These are phyloP conservation scores for Abortiporus biennis DNA, from an alignment of 1,284 basidiomycete species.

Conservation along the genomic window DNA sequence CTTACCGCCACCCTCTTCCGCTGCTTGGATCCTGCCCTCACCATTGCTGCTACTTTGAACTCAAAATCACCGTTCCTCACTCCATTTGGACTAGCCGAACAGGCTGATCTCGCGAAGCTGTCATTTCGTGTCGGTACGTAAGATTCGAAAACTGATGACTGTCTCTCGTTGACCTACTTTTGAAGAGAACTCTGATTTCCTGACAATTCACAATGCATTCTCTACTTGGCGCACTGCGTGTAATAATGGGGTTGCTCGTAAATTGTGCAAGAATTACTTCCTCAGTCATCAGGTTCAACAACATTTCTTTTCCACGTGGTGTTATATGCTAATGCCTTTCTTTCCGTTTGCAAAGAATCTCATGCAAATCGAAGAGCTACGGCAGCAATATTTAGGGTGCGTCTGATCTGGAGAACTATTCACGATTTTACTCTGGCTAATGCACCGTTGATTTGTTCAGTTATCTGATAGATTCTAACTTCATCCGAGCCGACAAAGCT, in stretches of 20 bases:
- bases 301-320: background rate
- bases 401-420: slow-evolving; percentile 17
- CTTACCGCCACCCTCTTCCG: slow-evolving; percentile 83
- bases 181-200: slow-evolving; percentile 91
- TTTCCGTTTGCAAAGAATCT: slow-evolving; percentile 67
- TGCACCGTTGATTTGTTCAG: slow-evolving; percentile 30
- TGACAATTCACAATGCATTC: slow-evolving; percentile 92
- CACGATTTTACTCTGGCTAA: slow-evolving; percentile 4
- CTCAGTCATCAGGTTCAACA: slow-evolving; percentile 74
- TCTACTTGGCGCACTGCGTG: slow-evolving; percentile 83
- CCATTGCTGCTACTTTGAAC: slow-evolving; percentile 91
- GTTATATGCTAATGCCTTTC: no score
- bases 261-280: slow-evolving; percentile 82
- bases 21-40: slow-evolving; percentile 93
- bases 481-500: slow-evolving; percentile 67
- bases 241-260: slow-evolving; percentile 53
- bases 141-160: no score
- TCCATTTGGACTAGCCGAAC: slow-evolving; percentile 84
- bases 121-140: slow-evolving; percentile 72
- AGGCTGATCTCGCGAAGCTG: slow-evolving; percentile 82
- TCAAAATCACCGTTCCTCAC: slow-evolving; percentile 91
- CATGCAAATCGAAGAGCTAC: slow-evolving; percentile 94
- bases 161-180: background rate
- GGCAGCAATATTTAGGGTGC: slow-evolving; percentile 91
- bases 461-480: slow-evolving; percentile 85